Evolutionary conservation across 164 flowering plant species (phyloP).

Genomic region (Houttuynia cordata): DNA sequence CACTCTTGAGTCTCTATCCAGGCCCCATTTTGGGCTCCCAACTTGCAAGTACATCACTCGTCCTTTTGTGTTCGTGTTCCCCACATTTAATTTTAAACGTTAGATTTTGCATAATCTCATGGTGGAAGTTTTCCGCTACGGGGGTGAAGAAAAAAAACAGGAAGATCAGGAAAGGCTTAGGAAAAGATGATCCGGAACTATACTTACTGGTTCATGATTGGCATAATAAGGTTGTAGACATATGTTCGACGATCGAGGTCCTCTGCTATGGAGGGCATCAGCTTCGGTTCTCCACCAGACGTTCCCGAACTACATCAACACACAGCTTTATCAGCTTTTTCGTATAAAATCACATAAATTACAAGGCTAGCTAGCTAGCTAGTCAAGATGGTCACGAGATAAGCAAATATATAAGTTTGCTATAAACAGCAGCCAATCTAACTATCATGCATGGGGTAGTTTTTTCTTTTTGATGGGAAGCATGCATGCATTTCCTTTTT

Average conservation of each 20-base stretch:
- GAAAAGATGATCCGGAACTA: too few species aligned
- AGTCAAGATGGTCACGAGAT: background rate
- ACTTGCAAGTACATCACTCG: background rate
- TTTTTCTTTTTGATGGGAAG: too few species aligned
- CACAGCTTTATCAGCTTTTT: background rate
- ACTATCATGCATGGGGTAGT: too few species aligned
- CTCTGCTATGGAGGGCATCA: slow-evolving; percentile 75
- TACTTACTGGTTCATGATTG: slow-evolving; percentile 60
- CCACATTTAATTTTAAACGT: too few species aligned
- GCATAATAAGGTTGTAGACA: slow-evolving; percentile 66
- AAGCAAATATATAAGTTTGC: background rate
- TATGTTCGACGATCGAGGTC: slow-evolving; percentile 72
- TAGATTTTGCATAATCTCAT: too few species aligned
- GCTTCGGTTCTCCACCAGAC: slow-evolving; percentile 71
- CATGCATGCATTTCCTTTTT: too few species aligned
- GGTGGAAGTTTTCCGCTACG: too few species aligned
- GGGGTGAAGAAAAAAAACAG: too few species aligned
- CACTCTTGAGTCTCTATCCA: too few species aligned
- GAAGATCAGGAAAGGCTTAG: too few species aligned
- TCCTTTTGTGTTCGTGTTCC: background rate
- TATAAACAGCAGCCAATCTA: background rate
- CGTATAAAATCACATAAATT: too few species aligned
- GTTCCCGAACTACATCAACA: slow-evolving; percentile 73
- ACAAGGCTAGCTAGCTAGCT: too few species aligned
- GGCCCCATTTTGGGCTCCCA: background rate